phyloP scores from a whole-genome alignment of 345 rosid species.

The Brassica rapa region DNA sequence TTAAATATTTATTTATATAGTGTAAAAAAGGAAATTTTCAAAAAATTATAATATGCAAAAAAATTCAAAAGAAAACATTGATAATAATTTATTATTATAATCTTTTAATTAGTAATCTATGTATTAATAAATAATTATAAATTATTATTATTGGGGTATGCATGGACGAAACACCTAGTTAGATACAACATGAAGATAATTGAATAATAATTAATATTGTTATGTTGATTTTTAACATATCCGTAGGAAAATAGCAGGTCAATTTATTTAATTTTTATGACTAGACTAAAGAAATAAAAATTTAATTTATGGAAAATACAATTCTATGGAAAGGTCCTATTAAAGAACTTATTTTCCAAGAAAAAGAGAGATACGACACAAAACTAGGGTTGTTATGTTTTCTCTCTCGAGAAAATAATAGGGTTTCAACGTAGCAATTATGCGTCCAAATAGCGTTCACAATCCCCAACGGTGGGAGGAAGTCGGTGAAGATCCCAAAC shows the following conservation, averaged over 20 bases:
- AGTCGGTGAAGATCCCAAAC: background rate
- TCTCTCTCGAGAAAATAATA: background rate
- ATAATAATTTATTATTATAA: too few relatives aligned
- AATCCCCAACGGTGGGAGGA: background rate
- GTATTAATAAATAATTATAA: too few relatives aligned
- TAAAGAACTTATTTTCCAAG: background rate
- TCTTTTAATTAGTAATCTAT: too few relatives aligned
- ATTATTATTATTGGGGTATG: too few relatives aligned
- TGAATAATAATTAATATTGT: too few relatives aligned
- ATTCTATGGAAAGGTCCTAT: background rate
- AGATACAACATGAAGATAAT: too few relatives aligned
- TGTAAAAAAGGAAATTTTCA: too few relatives aligned
- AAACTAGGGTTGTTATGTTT: background rate
- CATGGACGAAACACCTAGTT: too few relatives aligned
- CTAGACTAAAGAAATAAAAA: background rate
- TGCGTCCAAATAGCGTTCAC: background rate
- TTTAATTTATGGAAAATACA: background rate
- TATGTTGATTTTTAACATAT: too few relatives aligned
- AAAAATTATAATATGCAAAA: too few relatives aligned
- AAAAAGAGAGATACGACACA: background rate
- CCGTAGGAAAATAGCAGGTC: background rate
- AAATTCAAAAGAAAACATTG: too few relatives aligned
- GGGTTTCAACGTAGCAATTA: background rate
- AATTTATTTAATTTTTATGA: background rate
- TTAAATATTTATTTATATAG: too few relatives aligned